Evolutionary conservation across 1,284 basidiomycete species (phyloP).

Genomic region (Volvariella surrecta): DNA sequence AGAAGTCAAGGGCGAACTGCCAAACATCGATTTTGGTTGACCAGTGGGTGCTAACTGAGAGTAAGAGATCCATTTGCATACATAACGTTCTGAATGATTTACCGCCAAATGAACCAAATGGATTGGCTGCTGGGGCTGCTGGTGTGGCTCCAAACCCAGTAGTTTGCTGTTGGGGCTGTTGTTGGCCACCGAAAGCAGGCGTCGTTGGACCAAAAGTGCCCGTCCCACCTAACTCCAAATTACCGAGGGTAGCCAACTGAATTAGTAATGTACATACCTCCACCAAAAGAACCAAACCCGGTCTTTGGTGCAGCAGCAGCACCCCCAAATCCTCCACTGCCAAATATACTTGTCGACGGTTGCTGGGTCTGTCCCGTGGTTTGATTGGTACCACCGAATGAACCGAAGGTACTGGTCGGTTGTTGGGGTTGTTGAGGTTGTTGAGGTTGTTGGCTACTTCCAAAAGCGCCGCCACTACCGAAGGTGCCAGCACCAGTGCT

Average conservation of each 20-base stretch:
- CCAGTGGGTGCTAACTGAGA: background rate
- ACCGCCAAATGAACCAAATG: conserved; percentile 13
- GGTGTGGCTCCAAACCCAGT: conserved; percentile 14
- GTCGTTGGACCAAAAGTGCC: conserved; percentile 28
- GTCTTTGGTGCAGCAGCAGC: conserved; percentile 25
- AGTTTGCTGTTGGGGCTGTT: conserved; percentile 24
- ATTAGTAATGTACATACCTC: conserved; percentile 16
- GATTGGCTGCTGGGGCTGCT: conserved; percentile 11
- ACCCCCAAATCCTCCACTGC: conserved; percentile 16
- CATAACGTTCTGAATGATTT: too few relatives aligned
- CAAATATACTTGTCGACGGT: too few relatives aligned
- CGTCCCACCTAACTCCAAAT: conserved; percentile 22
- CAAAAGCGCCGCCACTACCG: conserved; percentile 16
- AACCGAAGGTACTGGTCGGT: conserved; percentile 10
- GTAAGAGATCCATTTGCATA: too few relatives aligned
- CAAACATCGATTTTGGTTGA: conserved; percentile 4
- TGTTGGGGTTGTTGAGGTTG: conserved; percentile 6
- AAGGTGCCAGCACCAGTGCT: conserved; percentile 20
- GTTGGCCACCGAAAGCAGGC: conserved; percentile 20
- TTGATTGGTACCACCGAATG: conserved; percentile 27
- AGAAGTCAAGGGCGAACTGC: conserved; percentile 9
- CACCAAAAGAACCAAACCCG: conserved; percentile 37
- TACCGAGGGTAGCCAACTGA: background rate
- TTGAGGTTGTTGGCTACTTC: conserved; percentile 4
- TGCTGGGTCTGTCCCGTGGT: conserved; percentile 17